Evolutionary conservation across 352 stramenopile species (phyloP), one percentile per base, ranked within the genome.

Genomic region (Phytophthora nicotianae): DNA sequence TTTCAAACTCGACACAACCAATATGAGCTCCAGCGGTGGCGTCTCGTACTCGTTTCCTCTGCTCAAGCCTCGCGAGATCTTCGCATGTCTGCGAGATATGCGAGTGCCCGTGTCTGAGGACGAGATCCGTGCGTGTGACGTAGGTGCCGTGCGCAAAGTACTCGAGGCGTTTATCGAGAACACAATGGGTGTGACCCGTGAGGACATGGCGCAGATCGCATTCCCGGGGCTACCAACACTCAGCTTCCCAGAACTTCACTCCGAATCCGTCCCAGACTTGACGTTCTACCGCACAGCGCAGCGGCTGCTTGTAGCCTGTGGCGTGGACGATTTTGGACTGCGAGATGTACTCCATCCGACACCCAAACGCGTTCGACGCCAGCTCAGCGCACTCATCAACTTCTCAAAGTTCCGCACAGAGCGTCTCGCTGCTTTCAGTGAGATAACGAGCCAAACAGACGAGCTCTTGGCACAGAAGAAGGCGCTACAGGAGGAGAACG

Each of bases 301-400:
- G 55, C 93, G 90, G 64, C 85, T 98, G 50, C 91, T 99, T 70
- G 66, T 69, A 5, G 89, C 89, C 32, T 98, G 92, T 51, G 96
- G 96, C 24, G 86, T 98, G 20, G 65, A 91, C 64, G 96, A 99
- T 67, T 99, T 99, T 79, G 83, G 82, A 4, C 85, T 98, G 41
- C 88, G 89, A 20, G 97, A 99, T 65, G 62, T 99, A 35, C 69
- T 93, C 3, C 62, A 79, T 42, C 97, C 97, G 8, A 93, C 75
- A 19, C 65, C 78, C 26, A 98, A 97, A 63, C 86, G 97, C 57
- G 83, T 99, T 41, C 82, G 90, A 11, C 74, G 86, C 0, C 94
- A 99, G 64, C 80, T 99, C 29, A 98, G 91, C 58, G 97, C 95
- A 20, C 86, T 98, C 40, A 98, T 99, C 63, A 99, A 99, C 81